Evolutionary conservation across 140 eudicot species (phyloP), one percentile per base, ranked within the genome.

Genomic region (Oenanthe javanica): DNA sequence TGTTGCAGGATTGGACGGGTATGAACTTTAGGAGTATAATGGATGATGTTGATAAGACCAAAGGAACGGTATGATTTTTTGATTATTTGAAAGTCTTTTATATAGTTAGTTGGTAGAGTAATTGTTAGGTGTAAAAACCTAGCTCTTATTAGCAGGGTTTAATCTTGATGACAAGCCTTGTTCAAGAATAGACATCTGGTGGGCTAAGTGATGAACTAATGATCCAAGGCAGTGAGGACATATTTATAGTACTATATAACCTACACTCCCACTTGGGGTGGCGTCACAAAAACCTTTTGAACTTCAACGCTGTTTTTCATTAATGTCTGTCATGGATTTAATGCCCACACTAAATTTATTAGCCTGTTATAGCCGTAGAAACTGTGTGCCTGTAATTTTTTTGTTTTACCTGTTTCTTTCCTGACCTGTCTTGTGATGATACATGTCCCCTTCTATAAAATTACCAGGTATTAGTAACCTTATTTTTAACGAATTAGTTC

Each of bases 1-100:
- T 47, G 71, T 77, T 81, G 82, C 92, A 96, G 99, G 99, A 96
- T 79, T 96, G 99, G 99, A 91, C 97, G 50, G 99, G 99, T 75
- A 89, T 96, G 91, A 84, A 87, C 83, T 96, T 96, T 80, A 89
- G 97, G 85, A 88, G 91, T 79, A 96, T 96, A 72, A 96, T 96
- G 98, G 86, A 86, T 9, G 99, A 96, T 74, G 99, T 93, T 76
- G 98, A 96, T 88, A 93, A 89, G 89, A 96, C 92, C 79, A 96
- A 91, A 89, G 89, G 91, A 92, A 96, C 97, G 91, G 99, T 96
- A 95, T 86, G 75, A 70, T 61, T 61, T 80, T 84, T 82, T 46
- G 76, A 10, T 43, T 50, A 38, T 81, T 59, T 1, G 4, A 15
- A 23, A 9, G 42, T 27, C 8, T 75, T 25, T n/a, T 12, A 8